Conservation (phyloP, 192 early-diverging fungal genomes). For the Entomortierella lignicola region DNA sequence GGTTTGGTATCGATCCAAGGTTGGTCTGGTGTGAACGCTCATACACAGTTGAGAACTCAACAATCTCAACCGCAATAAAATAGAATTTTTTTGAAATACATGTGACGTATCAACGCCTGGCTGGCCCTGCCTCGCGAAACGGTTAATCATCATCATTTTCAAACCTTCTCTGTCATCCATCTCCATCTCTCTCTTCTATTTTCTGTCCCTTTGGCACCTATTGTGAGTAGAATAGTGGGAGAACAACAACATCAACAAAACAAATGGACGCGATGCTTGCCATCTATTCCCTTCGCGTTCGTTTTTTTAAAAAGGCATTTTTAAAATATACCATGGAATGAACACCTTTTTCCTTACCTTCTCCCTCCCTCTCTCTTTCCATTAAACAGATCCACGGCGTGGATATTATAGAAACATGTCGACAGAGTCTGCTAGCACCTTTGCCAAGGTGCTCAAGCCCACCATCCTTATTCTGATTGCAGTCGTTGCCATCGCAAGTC, state of each 20-base stretch:
- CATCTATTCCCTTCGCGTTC: neutral
- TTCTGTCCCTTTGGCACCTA: neutral
- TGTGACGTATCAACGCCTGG: neutral
- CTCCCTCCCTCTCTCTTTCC: slow-evolving; percentile 1
- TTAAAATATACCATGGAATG: neutral
- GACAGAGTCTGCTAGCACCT: slow-evolving; percentile 40
- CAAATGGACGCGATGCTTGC: neutral
- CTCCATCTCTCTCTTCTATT: neutral
- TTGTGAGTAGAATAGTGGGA: neutral
- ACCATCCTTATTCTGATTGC: slow-evolving; percentile 91
- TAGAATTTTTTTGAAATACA: neutral
- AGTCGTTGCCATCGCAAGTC: slow-evolving; percentile 86
- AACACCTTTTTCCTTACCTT: neutral
- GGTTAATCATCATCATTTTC: slow-evolving; percentile 2
- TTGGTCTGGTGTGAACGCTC: slow-evolving; percentile 27
- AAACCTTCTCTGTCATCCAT: neutral
- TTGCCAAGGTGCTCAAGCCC: slow-evolving; percentile 75
- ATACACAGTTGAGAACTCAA: too few species aligned
- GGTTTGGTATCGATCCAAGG: slow-evolving; percentile 52
- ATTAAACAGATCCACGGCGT: neutral
- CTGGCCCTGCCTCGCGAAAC: too few species aligned
- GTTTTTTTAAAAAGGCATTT: too few species aligned
- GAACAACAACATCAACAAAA: too few species aligned
- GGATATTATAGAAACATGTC: slow-evolving; percentile 23
- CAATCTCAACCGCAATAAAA: neutral